These are phyloP conservation scores for Taiozyma sp. DNA, from an alignment of 1,139 yeast genomes.

Conservation along the genomic window DNA sequence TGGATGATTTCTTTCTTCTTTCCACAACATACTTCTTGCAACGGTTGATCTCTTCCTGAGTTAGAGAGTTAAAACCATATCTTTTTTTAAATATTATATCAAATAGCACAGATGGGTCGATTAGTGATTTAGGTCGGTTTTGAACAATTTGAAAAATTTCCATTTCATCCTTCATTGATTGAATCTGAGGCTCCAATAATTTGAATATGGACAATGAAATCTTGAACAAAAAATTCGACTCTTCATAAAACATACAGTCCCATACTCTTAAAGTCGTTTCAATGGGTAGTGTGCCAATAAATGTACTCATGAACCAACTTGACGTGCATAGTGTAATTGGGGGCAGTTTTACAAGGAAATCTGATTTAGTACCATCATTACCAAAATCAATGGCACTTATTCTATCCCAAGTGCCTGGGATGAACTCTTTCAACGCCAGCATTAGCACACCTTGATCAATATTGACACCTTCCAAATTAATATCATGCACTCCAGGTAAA, in stretches of 20 bases:
- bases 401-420: conserved; percentile 76
- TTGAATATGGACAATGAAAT: conserved; percentile 81
- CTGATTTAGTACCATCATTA: conserved; percentile 27
- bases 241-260: conserved; percentile 95
- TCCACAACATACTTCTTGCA: conserved; percentile 75
- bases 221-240: conserved; percentile 80
- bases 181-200: conserved; percentile 61
- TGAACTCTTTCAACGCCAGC: conserved; percentile 77
- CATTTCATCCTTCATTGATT: conserved; percentile 61
- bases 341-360: conserved; percentile 72
- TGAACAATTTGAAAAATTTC: conserved; percentile 87
- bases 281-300: conserved; percentile 81
- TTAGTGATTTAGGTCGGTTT: conserved; percentile 65
- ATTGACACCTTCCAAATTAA: conserved; percentile 89
- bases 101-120: conserved; percentile 68
- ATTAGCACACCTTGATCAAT: conserved; percentile 93
- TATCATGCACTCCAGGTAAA: conserved; percentile 89
- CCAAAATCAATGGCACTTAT: conserved; percentile 31
- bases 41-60: conserved; percentile 76
- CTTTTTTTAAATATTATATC: conserved; percentile 71
- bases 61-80: conserved; percentile 68
- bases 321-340: conserved; percentile 92
- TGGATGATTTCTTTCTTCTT: conserved; percentile 35
- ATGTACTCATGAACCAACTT: conserved; percentile 96
- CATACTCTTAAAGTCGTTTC: conserved; percentile 86